Evolutionary conservation across 768 basidiomycete species (phyloP), one percentile per base, ranked within the genome.

Genomic region (Butyriboletus loyo): DNA sequence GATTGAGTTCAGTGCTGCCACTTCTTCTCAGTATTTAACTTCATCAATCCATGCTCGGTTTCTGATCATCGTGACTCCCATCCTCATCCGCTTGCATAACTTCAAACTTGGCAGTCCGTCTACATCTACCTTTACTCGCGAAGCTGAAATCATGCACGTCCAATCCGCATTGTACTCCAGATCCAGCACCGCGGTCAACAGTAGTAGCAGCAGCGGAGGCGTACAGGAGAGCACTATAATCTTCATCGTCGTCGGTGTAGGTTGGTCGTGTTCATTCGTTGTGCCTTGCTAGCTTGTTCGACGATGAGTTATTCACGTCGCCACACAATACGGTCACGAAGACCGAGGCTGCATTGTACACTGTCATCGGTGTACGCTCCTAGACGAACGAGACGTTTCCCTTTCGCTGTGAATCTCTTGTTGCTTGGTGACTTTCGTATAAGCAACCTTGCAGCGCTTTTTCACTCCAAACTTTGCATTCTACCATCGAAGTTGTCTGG

Each of bases 231-330:
- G 49, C 42, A 67, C 66, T 25, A 46, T 53, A 31, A 50, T 68
- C 52, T 57, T 66, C 35, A 61, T 67, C 31, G 50, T 57, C 8
- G 51, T 61, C 30, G 66, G 59, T 39, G 50, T 61, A 66, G 61
- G 66, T 67, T 44, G 50, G 65, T 60, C 36, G 42, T 45, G 44
- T 54, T 55, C 44, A 11, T 53, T 48, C 45, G 19, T 51, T 17
- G 27, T 42, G 25, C 27, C 34, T 39, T 46, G n/a, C 24, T 27
- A 4, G 19, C 30, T 41, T 40, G 52, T 31, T 61, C 46, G 32
- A 42, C 30, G 14, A 39, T 46, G 48, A 40, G 34, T 42, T 28
- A 22, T 31, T 55, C 39, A 35, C 24, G 47, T 55, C 49, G 31
- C 27, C 9, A 21, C 35, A 36, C 32, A 27, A 28, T 24, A 9